phyloP scores from a whole-genome alignment of 2,329 filamentous ascomycete species.

The Fusarium sp. region DNA sequence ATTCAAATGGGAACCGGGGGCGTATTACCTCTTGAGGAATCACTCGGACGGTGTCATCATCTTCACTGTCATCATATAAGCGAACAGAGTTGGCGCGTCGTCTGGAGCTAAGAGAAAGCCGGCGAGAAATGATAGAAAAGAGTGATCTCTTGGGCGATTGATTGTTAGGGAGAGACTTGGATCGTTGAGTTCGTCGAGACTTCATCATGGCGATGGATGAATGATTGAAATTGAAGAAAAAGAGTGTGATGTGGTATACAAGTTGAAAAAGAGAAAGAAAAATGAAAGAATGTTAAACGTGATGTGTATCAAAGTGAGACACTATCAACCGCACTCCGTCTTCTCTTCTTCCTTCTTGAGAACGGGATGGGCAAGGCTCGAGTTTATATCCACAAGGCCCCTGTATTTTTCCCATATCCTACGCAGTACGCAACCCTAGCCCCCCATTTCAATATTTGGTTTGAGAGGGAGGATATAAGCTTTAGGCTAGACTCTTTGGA shows the following conservation, averaged over 20 bases:
- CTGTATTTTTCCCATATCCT: not conserved
- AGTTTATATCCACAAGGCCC: slow-evolving; percentile 24
- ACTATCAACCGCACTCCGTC: not conserved
- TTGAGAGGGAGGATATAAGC: slow-evolving; percentile 18
- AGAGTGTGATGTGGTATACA: not conserved
- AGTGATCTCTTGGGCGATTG: slow-evolving; percentile 19
- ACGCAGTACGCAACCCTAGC: not conserved
- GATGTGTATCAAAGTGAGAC: slow-evolving; percentile 23
- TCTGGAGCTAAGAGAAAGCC: slow-evolving; percentile 19
- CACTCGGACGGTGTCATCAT: slow-evolving; percentile 2
- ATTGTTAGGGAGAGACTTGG: slow-evolving; percentile 21
- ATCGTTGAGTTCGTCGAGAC: slow-evolving; percentile 21
- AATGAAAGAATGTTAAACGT: slow-evolving; percentile 8
- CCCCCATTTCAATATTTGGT: slow-evolving; percentile 1
- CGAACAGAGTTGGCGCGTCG: slow-evolving; percentile 16
- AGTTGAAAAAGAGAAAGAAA: not conserved
- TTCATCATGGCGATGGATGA: slow-evolving; percentile 9
- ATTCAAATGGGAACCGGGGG: not conserved
- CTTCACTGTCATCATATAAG: slow-evolving; percentile 22
- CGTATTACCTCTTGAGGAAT: slow-evolving; percentile 13
- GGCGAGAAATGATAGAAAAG: slow-evolving; percentile 20
- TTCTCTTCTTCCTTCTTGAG: not conserved
- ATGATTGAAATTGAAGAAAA: not conserved
- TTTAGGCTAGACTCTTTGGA: slow-evolving; percentile 15
- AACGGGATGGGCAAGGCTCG: not conserved